These are phyloP conservation scores for Phlebiopsis gigantea DNA, from an alignment of 768 basidiomycete species.

Conservation along the genomic window DNA sequence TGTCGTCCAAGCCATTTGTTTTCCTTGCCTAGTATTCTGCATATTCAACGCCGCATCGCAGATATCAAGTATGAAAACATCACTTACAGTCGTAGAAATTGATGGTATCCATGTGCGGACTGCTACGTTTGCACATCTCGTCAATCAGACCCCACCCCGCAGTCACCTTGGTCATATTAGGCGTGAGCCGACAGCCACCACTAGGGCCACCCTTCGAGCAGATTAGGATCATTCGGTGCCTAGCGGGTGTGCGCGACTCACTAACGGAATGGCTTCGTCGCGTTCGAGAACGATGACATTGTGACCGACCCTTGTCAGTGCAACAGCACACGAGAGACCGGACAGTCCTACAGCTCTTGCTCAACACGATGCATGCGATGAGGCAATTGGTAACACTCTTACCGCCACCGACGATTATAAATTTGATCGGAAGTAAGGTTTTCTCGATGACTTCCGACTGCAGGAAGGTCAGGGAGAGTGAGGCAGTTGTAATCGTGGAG, in stretches of 20 bases:
- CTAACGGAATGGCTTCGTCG: conserved; percentile 10
- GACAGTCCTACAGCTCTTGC: conserved; percentile 22
- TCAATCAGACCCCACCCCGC: conserved; percentile 31
- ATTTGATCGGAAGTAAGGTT: conserved; percentile 21
- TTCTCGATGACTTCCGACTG: conserved; percentile 4
- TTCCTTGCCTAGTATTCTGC: conserved; percentile 30
- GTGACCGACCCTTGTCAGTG: conserved; percentile 28
- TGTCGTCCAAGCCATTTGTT: conserved; percentile 41
- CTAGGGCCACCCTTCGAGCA: conserved; percentile 8
- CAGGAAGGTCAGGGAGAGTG: background rate
- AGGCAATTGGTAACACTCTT: background rate
- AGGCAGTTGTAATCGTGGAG: background rate
- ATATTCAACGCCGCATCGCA: background rate
- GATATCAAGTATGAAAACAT: background rate
- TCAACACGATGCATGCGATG: background rate
- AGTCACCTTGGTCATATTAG: conserved; percentile 33
- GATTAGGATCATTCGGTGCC: background rate
- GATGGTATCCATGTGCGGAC: conserved; percentile 14
- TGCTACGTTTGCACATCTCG: conserved; percentile 19
- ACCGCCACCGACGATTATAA: conserved; percentile 29
- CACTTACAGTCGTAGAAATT: conserved; percentile 22
- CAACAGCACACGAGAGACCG: conserved; percentile 29
- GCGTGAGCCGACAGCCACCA: conserved; percentile 28
- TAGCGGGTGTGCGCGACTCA: background rate
- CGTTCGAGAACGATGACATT: conserved; percentile 28